Evolutionary conservation across 768 basidiomycete genomes (phyloP).

Genomic region (Trametes punicea): DNA sequence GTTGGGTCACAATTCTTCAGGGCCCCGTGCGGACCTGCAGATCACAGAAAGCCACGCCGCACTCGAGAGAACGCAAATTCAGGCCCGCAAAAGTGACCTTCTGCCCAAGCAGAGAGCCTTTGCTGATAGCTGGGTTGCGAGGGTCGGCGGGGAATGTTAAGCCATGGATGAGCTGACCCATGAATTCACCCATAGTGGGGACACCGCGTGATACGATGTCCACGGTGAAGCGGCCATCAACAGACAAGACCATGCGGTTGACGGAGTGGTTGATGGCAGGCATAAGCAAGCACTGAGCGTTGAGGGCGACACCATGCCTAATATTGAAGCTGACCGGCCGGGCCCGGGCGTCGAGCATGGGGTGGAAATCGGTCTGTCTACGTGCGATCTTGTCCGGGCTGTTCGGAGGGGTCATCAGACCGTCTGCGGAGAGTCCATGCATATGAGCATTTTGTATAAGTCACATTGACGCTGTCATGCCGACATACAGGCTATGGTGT

Average conservation of each 20-base stretch:
- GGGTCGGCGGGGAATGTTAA: not conserved
- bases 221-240: constrained; percentile 3
- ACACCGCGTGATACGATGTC: constrained; percentile 5
- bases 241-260: constrained; percentile 1
- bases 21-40: not conserved
- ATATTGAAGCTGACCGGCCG: constrained; percentile 13
- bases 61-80: not conserved
- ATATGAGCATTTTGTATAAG: constrained; percentile 7
- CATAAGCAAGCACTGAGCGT: not conserved
- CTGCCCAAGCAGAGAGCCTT: not conserved
- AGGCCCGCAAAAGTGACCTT: not conserved
- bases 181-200: constrained; percentile 15
- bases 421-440: constrained; percentile 10
- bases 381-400: constrained; percentile 16
- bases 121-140: not conserved
- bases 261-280: constrained; percentile 16
- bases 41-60: constrained; percentile 8
- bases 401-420: constrained; percentile 22
- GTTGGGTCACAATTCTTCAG: not conserved
- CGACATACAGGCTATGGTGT: constrained; percentile 13
- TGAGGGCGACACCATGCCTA: not conserved
- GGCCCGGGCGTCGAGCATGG: constrained; percentile 3
- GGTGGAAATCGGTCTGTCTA: constrained; percentile 4
- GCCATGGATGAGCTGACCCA: constrained; percentile 2
- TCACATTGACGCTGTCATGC: constrained; percentile 8